Evolutionary conservation across 2,329 filamentous ascomycete genomes (phyloP).

Genomic region (Metarhizium robertsii): DNA sequence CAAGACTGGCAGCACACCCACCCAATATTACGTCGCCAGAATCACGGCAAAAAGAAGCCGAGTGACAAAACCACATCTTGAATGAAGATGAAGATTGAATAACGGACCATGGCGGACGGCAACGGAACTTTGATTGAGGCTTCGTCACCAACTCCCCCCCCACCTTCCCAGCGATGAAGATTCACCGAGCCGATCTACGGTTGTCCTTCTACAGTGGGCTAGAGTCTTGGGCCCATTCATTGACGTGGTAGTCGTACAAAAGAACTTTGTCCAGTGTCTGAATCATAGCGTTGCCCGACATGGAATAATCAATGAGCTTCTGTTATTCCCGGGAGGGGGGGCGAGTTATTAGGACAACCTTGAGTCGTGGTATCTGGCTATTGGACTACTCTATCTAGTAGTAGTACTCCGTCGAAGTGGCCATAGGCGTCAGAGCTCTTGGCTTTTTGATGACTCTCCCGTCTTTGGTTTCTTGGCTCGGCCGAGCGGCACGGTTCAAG

Average conservation of each 20-base stretch:
- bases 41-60: background rate
- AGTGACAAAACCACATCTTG: background rate
- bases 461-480: slow-evolving; percentile 6
- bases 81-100: background rate
- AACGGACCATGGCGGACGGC: background rate
- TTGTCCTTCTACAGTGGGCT: too few species aligned
- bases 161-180: too few species aligned
- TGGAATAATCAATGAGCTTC: background rate
- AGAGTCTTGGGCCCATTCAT: too few species aligned
- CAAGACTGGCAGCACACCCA: background rate
- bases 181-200: too few species aligned
- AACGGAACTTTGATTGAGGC: background rate
- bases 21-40: background rate
- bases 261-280: too few species aligned
- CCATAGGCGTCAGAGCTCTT: background rate
- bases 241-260: too few species aligned
- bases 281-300: background rate
- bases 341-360: background rate
- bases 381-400: too few species aligned
- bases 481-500: slow-evolving; percentile 6
- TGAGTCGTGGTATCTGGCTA: too few species aligned
- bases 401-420: too few species aligned
- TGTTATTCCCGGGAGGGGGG: background rate
- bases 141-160: background rate
- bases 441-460: background rate